A percentile compares a stretch with the other conserved stretches of the same genome.
Conservation (phyloP, 1,284 basidiomycete species). For the Mycena sp. region DNA sequence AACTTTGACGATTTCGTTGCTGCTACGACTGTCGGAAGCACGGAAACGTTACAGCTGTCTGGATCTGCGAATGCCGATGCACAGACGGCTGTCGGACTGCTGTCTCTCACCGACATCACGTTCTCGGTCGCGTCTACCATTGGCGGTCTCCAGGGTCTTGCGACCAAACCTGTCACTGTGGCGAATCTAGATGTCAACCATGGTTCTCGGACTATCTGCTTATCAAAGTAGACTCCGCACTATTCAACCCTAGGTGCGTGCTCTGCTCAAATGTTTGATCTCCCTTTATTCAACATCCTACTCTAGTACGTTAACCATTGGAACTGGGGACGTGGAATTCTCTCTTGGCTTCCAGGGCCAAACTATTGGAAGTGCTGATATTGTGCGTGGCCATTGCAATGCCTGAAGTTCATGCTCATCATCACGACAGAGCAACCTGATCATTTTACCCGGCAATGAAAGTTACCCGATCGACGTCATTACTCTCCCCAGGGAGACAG, state of each 20-base stretch:
- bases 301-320: constrained; percentile 78
- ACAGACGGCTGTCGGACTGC: constrained; percentile 77
- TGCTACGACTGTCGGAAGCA: constrained; percentile 63
- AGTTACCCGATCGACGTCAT: constrained; percentile 71
- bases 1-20: constrained; percentile 74
- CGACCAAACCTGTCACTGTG: constrained; percentile 67
- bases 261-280: constrained; percentile 5
- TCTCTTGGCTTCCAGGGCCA: constrained; percentile 64
- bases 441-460: constrained; percentile 64
- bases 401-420: constrained; percentile 28
- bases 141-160: constrained; percentile 74
- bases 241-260: constrained; percentile 70
- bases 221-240: constrained; percentile 68
- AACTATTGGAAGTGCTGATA: constrained; percentile 68
- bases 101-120: constrained; percentile 66
- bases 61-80: constrained; percentile 70
- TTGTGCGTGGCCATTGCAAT: constrained; percentile 50
- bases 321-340: constrained; percentile 74
- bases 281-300: not conserved
- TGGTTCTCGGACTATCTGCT: constrained; percentile 77
- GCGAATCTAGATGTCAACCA: constrained; percentile 74
- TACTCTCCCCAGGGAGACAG: constrained; percentile 67
- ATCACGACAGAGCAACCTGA: constrained; percentile 54
- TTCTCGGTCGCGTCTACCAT: constrained; percentile 74
- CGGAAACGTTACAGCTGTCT: constrained; percentile 64